Evolutionary conservation across 139 green algal genomes (phyloP).

Genomic region (Edaphochlamys debaryana): DNA sequence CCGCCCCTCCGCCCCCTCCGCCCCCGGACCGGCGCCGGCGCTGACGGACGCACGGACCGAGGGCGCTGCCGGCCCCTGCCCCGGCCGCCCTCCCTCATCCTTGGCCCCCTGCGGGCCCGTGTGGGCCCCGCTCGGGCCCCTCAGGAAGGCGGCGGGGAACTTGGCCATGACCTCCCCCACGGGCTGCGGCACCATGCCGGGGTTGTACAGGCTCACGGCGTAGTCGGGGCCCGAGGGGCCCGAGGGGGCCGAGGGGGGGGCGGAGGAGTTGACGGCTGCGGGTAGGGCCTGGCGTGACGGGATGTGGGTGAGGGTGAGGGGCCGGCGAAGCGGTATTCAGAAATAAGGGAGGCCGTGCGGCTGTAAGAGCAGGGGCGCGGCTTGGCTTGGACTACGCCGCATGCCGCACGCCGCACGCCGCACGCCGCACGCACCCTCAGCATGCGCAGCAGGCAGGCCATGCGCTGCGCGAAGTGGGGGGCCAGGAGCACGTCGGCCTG

Average conservation of each 20-base stretch:
- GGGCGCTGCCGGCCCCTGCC: neutral
- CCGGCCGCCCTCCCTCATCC: neutral
- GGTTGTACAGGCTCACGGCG: constrained; percentile 33
- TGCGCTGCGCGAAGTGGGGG: neutral
- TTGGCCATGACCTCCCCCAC: neutral
- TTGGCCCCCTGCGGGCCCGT: neutral
- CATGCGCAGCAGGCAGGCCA: constrained; percentile 10
- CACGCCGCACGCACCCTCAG: neutral
- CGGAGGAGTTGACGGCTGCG: too few relatives aligned
- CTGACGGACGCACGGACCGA: too few relatives aligned
- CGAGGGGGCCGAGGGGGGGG: too few relatives aligned
- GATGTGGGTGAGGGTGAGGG: too few relatives aligned
- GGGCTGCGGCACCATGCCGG: constrained; percentile 3
- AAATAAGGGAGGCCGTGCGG: too few relatives aligned
- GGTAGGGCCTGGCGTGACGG: too few relatives aligned
- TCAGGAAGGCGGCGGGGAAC: neutral
- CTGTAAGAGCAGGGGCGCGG: too few relatives aligned
- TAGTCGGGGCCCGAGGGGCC: neutral
- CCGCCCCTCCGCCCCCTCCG: too few relatives aligned
- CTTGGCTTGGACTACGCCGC: too few relatives aligned
- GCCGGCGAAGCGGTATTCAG: neutral
- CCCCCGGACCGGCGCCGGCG: too few relatives aligned
- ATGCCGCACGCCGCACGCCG: too few relatives aligned
- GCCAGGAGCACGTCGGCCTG: constrained; percentile 37
- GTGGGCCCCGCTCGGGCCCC: too few relatives aligned